These are phyloP conservation scores for Ascochyta lentis DNA, from an alignment of 2,329 filamentous ascomycete species.

Conservation along the genomic window DNA sequence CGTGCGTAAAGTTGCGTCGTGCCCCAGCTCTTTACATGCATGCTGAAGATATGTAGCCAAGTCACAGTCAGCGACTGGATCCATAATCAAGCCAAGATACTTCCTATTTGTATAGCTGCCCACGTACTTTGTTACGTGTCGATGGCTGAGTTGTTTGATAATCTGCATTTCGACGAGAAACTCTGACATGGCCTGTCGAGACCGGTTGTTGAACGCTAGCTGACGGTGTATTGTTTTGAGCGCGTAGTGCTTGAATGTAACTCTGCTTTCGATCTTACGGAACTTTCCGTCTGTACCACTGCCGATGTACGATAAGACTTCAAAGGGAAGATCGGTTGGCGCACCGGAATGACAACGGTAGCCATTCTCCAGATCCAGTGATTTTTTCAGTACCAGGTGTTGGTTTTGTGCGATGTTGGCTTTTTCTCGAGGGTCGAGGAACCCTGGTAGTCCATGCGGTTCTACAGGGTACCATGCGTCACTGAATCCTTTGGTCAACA, in stretches of 20 bases:
- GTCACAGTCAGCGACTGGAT: conserved; percentile 23
- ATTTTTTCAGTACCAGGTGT: conserved; percentile 27
- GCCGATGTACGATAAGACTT: conserved; percentile 28
- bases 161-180: conserved; percentile 37
- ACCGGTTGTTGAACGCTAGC: conserved; percentile 18
- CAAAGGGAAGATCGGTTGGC: conserved; percentile 30
- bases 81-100: conserved; percentile 40
- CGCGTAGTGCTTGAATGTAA: conserved; percentile 38
- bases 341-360: conserved; percentile 30
- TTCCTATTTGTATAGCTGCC: conserved; percentile 39
- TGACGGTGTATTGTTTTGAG: conserved; percentile 36
- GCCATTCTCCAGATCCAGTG: conserved; percentile 24
- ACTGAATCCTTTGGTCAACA: conserved; percentile 30
- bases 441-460: conserved; percentile 23
- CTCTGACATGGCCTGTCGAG: conserved; percentile 19
- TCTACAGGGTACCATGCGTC: conserved; percentile 40
- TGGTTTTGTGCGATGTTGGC: conserved; percentile 29
- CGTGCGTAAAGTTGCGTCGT: not conserved
- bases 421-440: conserved; percentile 20
- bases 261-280: conserved; percentile 27
- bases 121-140: conserved; percentile 36
- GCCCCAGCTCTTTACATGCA: not conserved
- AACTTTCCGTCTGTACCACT: conserved; percentile 35
- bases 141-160: conserved; percentile 34
- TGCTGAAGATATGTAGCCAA: conserved; percentile 11